Evolutionary conservation across 306 rosid species (phyloP).

Genomic region (Rosa persica): DNA sequence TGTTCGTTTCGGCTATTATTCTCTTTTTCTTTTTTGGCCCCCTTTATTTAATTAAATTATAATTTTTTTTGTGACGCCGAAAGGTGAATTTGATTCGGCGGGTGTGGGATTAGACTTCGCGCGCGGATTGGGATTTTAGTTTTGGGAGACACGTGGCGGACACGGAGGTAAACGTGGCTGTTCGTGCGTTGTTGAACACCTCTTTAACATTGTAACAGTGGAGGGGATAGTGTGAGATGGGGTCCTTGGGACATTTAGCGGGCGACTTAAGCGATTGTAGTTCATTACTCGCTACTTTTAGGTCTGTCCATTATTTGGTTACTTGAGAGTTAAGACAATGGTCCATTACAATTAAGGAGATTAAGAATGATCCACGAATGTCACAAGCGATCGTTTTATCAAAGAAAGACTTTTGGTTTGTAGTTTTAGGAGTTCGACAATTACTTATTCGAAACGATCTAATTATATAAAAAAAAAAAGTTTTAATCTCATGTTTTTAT

Average conservation of each 20-base stretch:
- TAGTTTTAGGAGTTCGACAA: too few species aligned
- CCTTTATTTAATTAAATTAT: neutral
- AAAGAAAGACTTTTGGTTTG: too few species aligned
- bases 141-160: conserved; percentile 43
- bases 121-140: conserved; percentile 20
- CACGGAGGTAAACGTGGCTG: conserved; percentile 23
- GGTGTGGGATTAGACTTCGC: conserved; percentile 12
- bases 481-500: too few species aligned
- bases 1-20: neutral
- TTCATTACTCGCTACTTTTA: too few species aligned
- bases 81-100: conserved; percentile 34
- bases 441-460: too few species aligned
- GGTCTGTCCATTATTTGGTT: too few species aligned
- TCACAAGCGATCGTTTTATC: too few species aligned
- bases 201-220: neutral
- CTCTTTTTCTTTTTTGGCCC: neutral
- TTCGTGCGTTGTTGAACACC: conserved; percentile 16
- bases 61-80: conserved; percentile 28
- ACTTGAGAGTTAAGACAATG: too few species aligned
- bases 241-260: neutral
- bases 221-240: neutral
- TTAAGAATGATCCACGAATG: too few species aligned
- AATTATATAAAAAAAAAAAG: too few species aligned
- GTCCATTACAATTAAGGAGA: too few species aligned
- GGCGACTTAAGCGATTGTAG: neutral